Conservation (phyloP, 2,329 filamentous ascomycete species). For the Calonectria pseudoreteaudii region DNA sequence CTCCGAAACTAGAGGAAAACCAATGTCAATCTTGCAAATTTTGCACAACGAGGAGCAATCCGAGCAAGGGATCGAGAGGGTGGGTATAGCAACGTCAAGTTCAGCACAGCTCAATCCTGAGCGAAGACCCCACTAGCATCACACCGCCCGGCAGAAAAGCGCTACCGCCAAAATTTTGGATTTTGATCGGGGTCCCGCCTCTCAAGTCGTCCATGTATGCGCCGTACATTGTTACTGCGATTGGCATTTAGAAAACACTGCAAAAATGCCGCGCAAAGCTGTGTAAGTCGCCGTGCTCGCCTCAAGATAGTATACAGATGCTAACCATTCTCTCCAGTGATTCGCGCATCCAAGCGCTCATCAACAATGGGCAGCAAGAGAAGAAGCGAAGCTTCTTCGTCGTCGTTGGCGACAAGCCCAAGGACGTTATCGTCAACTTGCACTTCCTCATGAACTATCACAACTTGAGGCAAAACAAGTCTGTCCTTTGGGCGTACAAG, state of each 20-base stretch:
- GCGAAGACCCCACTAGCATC: conserved; percentile 31
- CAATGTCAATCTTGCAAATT: neutral
- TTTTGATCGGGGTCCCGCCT: conserved; percentile 42
- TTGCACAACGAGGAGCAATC: neutral
- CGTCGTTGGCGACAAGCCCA: conserved; percentile 89
- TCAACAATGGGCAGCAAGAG: conserved; percentile 91
- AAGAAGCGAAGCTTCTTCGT: conserved; percentile 99
- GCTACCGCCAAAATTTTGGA: conserved; percentile 54
- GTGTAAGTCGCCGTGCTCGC: conserved; percentile 52
- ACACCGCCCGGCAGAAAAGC: conserved; percentile 56
- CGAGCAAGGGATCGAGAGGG: neutral
- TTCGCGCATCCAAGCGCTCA: conserved; percentile 89
- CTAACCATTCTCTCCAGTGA: conserved; percentile 66
- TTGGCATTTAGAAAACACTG: conserved; percentile 40
- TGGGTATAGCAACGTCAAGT: neutral
- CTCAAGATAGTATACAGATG: rapidly evolving
- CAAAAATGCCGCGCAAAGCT: conserved; percentile 70
- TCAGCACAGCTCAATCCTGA: conserved; percentile 3
- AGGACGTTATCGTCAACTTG: conserved; percentile 94
- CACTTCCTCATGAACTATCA: conserved; percentile 91
- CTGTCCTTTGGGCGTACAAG: conserved; percentile 98
- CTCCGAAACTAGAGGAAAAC: neutral
- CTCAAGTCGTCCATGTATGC: conserved; percentile 43
- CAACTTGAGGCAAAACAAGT: conserved; percentile 91
- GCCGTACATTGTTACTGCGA: conserved; percentile 44